Percentiles rank a stretch among this genome's conserved stretches.
Evolutionary conservation across 1,139 yeast species (phyloP).

Genomic region (Protomyces arabidopsidicola): DNA sequence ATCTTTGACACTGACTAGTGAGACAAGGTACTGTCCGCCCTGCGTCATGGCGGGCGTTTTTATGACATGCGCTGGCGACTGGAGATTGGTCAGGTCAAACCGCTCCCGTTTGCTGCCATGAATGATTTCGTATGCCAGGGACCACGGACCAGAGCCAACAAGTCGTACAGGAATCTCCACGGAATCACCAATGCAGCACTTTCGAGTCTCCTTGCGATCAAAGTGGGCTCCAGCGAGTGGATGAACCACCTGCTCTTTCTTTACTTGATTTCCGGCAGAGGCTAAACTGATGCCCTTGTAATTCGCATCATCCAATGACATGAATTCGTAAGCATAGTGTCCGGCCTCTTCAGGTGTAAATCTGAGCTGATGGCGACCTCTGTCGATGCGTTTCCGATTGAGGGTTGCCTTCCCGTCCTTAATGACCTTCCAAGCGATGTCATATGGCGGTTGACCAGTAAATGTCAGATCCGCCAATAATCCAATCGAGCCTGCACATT

Average conservation of each 20-base stretch:
- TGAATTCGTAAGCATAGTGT: conserved; percentile 65
- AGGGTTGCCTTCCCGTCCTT: conserved; percentile 37
- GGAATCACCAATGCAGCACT: conserved; percentile 48
- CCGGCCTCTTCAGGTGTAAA: conserved; percentile 83
- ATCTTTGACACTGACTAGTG: conserved; percentile 63
- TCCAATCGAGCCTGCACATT: conserved; percentile 91
- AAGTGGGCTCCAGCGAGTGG: conserved; percentile 44
- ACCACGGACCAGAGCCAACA: conserved; percentile 75
- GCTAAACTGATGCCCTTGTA: conserved; percentile 38
- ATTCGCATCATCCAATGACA: conserved; percentile 42
- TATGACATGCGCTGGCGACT: conserved; percentile 44
- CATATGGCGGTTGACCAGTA: conserved; percentile 78
- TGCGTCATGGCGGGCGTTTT: conserved; percentile 51
- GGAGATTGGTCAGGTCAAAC: conserved; percentile 46
- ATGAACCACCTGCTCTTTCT: conserved; percentile 39
- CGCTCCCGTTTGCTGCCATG: conserved; percentile 49
- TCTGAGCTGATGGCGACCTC: conserved; percentile 50
- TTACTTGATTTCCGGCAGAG: conserved; percentile 34
- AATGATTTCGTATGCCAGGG: conserved; percentile 62
- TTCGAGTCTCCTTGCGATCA: conserved; percentile 34
- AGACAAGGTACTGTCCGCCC: conserved; percentile 68
- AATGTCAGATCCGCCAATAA: conserved; percentile 62
- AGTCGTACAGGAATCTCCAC: conserved; percentile 54
- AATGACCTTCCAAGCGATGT: conserved; percentile 56
- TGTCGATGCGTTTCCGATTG: conserved; percentile 35